Percentiles rank a stretch among this genome's conserved stretches.
Conservation (phyloP, 1,284 basidiomycete genomes). For the Leccinum glutinopallens region DNA sequence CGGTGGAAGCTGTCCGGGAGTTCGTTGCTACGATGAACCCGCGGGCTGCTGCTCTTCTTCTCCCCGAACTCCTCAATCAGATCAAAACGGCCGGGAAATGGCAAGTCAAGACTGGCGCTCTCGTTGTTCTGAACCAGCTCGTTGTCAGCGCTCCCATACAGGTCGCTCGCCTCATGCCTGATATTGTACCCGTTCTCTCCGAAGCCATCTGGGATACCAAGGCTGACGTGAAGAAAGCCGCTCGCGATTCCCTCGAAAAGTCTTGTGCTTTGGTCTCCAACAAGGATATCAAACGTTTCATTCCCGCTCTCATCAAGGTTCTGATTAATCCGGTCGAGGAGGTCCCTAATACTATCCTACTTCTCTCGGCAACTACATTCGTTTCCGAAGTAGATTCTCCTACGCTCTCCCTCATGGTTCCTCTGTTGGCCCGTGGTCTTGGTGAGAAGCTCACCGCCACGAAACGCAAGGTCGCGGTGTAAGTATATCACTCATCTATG, state of each 20-base stretch:
- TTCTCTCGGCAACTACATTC: slow-evolving; percentile 99
- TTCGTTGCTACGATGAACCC: slow-evolving; percentile 87
- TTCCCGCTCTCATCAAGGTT: slow-evolving; percentile 96
- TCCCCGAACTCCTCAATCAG: slow-evolving; percentile 91
- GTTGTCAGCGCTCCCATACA: slow-evolving; percentile 84
- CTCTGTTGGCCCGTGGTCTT: slow-evolving; percentile 95
- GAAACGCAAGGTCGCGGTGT: slow-evolving; percentile 97
- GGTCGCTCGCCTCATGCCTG: slow-evolving; percentile 90
- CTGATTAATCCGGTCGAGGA: slow-evolving; percentile 99
- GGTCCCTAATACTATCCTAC: slow-evolving; percentile 93
- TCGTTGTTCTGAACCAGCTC: slow-evolving; percentile 89
- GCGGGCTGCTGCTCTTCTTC: slow-evolving; percentile 85
- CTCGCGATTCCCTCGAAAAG: slow-evolving; percentile 93
- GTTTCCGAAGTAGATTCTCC: slow-evolving; percentile 99
- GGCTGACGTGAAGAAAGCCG: slow-evolving; percentile 98
- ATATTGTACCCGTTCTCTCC: slow-evolving; percentile 93
- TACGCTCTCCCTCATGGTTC: slow-evolving; percentile 98
- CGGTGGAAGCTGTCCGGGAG: slow-evolving; percentile 82
- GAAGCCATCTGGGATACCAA: slow-evolving; percentile 99
- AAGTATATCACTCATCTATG: slow-evolving; percentile 36
- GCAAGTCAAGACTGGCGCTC: slow-evolving; percentile 95
- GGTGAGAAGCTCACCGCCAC: slow-evolving; percentile 93
- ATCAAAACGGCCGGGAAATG: slow-evolving; percentile 98
- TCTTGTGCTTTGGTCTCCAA: slow-evolving; percentile 94
- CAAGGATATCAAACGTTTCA: slow-evolving; percentile 99